Conservation (phyloP, 441 rosid genomes). For the Flueggea neowawraea region DNA sequence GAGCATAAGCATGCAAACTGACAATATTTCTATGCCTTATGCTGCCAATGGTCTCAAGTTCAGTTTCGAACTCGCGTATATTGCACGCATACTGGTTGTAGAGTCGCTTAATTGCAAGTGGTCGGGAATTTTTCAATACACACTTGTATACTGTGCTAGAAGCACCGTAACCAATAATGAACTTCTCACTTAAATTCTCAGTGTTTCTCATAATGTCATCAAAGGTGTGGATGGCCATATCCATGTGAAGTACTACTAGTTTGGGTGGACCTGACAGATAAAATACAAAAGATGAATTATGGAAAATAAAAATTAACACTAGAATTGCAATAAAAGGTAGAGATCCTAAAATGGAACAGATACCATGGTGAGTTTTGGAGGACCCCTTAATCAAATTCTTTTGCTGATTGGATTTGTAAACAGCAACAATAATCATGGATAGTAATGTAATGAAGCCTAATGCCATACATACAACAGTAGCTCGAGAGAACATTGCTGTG, state of each 20-base stretch:
- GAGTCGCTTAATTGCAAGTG: conserved; percentile 91
- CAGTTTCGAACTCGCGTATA: conserved; percentile 81
- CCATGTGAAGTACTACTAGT: conserved; percentile 95
- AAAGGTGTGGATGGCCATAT: conserved; percentile 86
- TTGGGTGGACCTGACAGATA: conserved; percentile 61
- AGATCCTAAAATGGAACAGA: neutral
- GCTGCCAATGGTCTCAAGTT: conserved; percentile 91
- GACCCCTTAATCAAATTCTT: conserved; percentile 29
- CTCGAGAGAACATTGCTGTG: conserved; percentile 55
- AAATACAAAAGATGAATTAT: neutral
- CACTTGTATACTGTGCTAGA: conserved; percentile 94
- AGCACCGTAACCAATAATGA: conserved; percentile 80
- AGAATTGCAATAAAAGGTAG: neutral
- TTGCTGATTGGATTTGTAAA: conserved; percentile 66
- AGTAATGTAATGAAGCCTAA: conserved; percentile 58
- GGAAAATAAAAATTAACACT: neutral
- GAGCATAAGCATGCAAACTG: conserved; percentile 86
- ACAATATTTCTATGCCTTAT: conserved; percentile 90
- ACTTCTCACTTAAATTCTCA: conserved; percentile 80
- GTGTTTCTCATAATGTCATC: conserved; percentile 91
- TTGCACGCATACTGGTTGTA: conserved; percentile 63
- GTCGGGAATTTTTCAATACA: conserved; percentile 69
- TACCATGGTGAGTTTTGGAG: conserved; percentile 40
- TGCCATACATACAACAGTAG: conserved; percentile 55
- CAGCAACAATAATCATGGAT: conserved; percentile 45